Conservation (phyloP, 1,284 basidiomycete species). For the Cryptococcus maquisensis region DNA sequence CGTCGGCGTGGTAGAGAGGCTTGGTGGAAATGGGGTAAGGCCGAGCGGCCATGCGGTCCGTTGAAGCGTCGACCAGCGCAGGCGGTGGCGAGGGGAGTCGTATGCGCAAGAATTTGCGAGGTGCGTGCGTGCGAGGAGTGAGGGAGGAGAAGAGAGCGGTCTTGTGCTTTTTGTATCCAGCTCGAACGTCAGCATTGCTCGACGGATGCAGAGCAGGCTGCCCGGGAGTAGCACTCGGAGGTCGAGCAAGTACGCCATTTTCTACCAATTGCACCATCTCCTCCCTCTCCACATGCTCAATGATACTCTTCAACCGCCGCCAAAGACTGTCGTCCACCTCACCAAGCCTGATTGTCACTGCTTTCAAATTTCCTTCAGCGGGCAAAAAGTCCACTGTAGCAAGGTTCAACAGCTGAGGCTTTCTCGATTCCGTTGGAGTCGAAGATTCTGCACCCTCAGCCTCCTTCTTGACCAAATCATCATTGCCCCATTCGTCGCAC, state of each 20-base stretch:
- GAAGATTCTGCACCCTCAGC: not conserved
- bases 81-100: conserved; percentile 16
- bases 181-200: conserved; percentile 1
- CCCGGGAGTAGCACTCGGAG: not conserved
- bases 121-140: conserved; percentile 17
- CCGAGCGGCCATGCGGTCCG: conserved; percentile 37
- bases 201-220: not conserved
- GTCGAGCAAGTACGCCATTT: not conserved
- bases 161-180: conserved; percentile 20
- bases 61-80: conserved; percentile 26
- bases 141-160: conserved; percentile 22
- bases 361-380: conserved; percentile 20
- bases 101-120: conserved; percentile 25
- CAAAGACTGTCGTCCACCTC: conserved; percentile 32
- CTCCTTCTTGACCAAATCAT: not conserved
- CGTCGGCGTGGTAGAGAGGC: conserved; percentile 26
- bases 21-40: conserved; percentile 41
- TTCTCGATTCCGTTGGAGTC: not conserved
- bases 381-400: conserved; percentile 31
- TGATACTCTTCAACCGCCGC: conserved; percentile 29
- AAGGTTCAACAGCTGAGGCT: conserved; percentile 30
- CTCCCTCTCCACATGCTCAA: conserved; percentile 20
- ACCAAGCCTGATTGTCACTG: conserved; percentile 33
- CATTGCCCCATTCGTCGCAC: not conserved
- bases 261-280: conserved; percentile 19